Evolutionary conservation across 192 early-diverging fungal species (phyloP), one percentile per base, ranked within the genome.

Genomic region (Powellomyces hirtus): DNA sequence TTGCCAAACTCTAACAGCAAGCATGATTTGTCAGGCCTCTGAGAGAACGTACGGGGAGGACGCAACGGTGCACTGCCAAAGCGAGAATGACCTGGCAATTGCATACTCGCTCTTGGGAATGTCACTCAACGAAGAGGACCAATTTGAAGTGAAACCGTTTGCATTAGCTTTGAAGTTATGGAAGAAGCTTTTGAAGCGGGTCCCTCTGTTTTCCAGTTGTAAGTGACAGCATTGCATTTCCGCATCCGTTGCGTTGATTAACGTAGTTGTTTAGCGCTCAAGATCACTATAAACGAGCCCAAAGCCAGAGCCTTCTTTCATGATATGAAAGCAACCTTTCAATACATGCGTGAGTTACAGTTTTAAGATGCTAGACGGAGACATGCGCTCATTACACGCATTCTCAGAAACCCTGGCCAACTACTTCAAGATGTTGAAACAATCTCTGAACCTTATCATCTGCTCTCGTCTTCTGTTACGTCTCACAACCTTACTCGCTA

Each of bases 81-180:
- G n/a, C 31, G 51, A 42, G 7, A 72, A 87, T 67, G 79, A 89
- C 38, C 58, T 89, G 31, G 88, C 88, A 0, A 68, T 79, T 27
- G 83, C 88, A 18, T 81, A 85, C 66, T 79, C 84, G 0, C 83
- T 82, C 79, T 64, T 79, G 38, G 88, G 86, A 0, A 76, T 89
- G 22, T 71, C 76, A 27, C 70, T 68, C 46, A 74, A 77, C 64
- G 73, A 85, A 22, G 26, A 62, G 20, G 71, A 71, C 51, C 29
- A 61, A 11, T 62, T 59, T 34, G 51, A 75, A 27, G 20, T 49
- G 7, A 58, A 79, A 46, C 26, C 78, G 42, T 91, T 88, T 44
- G 68, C 72, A 20, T 72, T 81, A 7, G 84, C 88, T 11, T 62
- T 89, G 30, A 70, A 82, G 36, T 71, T 85, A 31, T 91, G 88